Evolutionary conservation across 2,329 filamentous ascomycete genomes (phyloP), one percentile per base, ranked within the genome.

Genomic region (Colletotrichum melonis): DNA sequence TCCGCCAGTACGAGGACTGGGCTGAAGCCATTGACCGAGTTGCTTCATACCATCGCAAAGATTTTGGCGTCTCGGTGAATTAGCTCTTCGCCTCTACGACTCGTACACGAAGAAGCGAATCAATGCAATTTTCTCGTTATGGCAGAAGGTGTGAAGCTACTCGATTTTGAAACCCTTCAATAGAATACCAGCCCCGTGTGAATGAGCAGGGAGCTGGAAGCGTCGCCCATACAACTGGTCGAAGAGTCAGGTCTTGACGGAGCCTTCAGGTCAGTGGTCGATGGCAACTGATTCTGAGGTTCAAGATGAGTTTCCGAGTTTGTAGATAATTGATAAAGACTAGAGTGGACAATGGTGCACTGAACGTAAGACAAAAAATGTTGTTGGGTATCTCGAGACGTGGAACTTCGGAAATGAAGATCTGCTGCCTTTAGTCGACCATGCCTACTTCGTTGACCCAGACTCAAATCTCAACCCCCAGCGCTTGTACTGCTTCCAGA

Each of bases 101-200:
- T 82, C 57, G 30, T 81, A 35, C 81, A 84, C 76, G 80, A 81
- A 16, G 83, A 84, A 74, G 77, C 80, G 42, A 84, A 84, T 74
- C 78, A 79, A 67, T 78, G 83, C 67, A 85, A 83, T 75, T 84
- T 84, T 74, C 71, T 84, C 59, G 75, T 82, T 71, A 74, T 56
- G 58, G 74, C 77, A 60, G 77, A 75, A 55, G 75, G 75, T 66
- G 77, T 78, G 28, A 80, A 76, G 63, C 76, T 81, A 26, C 35
- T 82, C 49, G 81, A 83, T 75, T 83, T 82, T 77, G 80, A 81
- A 74, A 65, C 69, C 67, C 64, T 75, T 75, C 63, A 58, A 63
- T 73, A 76, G 59, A 76, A 77, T 73, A 72, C 75, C 38, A 75
- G 76, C 72, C 74, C 72, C 11, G 73, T 78, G 59, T 73, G 72